Evolutionary conservation across 805 yeast species (phyloP).

Genomic region (Phaffomyces antillensis): DNA sequence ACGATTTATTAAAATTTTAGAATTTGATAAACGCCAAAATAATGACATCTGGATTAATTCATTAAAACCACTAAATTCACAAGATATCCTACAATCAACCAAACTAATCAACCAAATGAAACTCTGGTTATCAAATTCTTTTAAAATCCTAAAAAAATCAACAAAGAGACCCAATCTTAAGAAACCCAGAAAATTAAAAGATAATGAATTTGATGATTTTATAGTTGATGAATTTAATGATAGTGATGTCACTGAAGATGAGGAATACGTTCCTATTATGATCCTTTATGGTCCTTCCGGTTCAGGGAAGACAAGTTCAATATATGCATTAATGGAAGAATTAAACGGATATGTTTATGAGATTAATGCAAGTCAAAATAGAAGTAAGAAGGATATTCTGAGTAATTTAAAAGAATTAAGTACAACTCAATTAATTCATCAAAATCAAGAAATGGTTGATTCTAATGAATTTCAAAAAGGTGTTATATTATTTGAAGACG

Average conservation of each 20-base stretch:
- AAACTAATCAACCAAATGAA: slow-evolving; percentile 16
- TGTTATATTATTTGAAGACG: slow-evolving; percentile 76
- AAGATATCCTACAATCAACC: slow-evolving; percentile 26
- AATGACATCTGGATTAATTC: slow-evolving; percentile 23
- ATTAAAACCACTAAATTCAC: slow-evolving; percentile 24
- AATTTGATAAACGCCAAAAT: neutral
- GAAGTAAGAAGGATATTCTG: slow-evolving; percentile 66
- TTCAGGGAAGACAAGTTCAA: slow-evolving; percentile 68
- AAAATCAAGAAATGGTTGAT: slow-evolving; percentile 16
- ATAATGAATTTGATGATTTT: slow-evolving; percentile 23
- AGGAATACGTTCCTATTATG: slow-evolving; percentile 51
- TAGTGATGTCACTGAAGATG: slow-evolving; percentile 14
- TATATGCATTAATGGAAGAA: slow-evolving; percentile 59
- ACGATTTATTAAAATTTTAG: slow-evolving; percentile 1
- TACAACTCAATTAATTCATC: slow-evolving; percentile 74
- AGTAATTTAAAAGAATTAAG: slow-evolving; percentile 68
- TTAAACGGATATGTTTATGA: slow-evolving; percentile 72
- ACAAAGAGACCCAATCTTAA: slow-evolving; percentile 29
- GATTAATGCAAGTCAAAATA: slow-evolving; percentile 62
- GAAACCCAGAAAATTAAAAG: slow-evolving; percentile 18
- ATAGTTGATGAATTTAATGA: slow-evolving; percentile 24
- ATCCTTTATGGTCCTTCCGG: slow-evolving; percentile 68
- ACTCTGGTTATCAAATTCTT: slow-evolving; percentile 28
- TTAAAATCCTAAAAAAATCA: slow-evolving; percentile 25
- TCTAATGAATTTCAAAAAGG: slow-evolving; percentile 43